Evolutionary conservation across 495 filamentous ascomycete species (phyloP), one percentile per base, ranked within the genome.

Genomic region (Neurospora sp.): DNA sequence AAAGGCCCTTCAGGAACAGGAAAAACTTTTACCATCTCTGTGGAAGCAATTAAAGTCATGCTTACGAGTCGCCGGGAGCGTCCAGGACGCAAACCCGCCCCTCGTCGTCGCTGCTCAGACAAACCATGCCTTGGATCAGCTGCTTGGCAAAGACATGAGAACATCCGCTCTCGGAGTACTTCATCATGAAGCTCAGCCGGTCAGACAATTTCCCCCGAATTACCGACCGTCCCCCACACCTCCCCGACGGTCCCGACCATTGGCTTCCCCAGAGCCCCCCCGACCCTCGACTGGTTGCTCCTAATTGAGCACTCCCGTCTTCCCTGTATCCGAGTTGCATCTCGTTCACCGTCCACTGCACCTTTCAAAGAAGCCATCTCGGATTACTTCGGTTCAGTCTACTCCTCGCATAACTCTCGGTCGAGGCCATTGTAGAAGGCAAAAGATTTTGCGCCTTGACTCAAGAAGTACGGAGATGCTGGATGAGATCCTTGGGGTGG

Each of bases 81-180:
- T 1, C 70, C 75, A 4, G 75, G 69, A 48, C 44, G 44, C n/a
- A 48, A 48, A 48, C n/a, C 80, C 81, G 14, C 81, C 81, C 3
- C 90, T 97, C 46, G 84, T 96, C 27, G 83, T 97, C 7, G 86
- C 93, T 0, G 92, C 93, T 37, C 92, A 97, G 74, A 98, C 96
- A 3, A 98, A 98, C 74, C 94, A 98, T 81, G 95, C 95, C 0
- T 80, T 98, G 0, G 94, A 98, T 75, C 96, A 97, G 76, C 81
- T 97, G 2, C 84, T 61, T 35, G 53, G 53, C 22, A 61, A 61
- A 18, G 53, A 6, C 27, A 61, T 61, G 53, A 61, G 2, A 18
- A 61, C 53, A 8, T 61, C 53, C 22, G 27, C 22, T 61, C 27
- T 61, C 14, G 53, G 53, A 9, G 53, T 61, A 16, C 12, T 61